Evolutionary conservation across 192 early-diverging fungal species (phyloP), one percentile per base, ranked within the genome.

Genomic region (Gorgonomyces haynaldii): DNA sequence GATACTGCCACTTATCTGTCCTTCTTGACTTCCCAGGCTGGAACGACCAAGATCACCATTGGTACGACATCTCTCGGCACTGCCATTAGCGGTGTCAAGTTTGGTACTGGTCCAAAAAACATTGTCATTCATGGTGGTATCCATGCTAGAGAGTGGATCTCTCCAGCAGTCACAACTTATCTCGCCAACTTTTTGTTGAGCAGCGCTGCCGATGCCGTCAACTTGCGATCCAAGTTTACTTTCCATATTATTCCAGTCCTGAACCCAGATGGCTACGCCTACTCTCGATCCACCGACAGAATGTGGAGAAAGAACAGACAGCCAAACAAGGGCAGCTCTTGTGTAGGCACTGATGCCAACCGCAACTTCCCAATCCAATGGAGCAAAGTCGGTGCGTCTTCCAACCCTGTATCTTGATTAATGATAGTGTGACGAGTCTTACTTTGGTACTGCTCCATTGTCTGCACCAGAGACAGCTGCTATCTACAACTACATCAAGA

Each of bases 81-180:
- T 13, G 38, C 42, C 50, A 64, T 59, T 16, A 30, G 30, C 15
- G 66, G 43, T 0, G 50, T 57, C 35, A 36, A 20, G 17, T 41
- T 68, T 27, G 66, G 66, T 21, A 52, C 31, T 4, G 42, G 42
- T 4, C 25, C 42, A 21, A 13, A 44, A 15, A 20, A 13, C 5
- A 22, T 44, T 44, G 23, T 44, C 16, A 44, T 44, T 15, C 42
- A 44, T 16, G 64, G 64, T 15, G 60, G 54, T 9, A 63, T 68
- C 26, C 70, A 72, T 19, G 67, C 70, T 8, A 57, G 70, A 3
- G 70, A 72, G 57, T 72, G 70, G 70, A 56, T 72, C 37, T 21
- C 52, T 4, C 56, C 63, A 15, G 55, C 65, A 47, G 54, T 52
- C 8, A 57, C 54, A 8, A 54, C 64, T 56, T 72, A 62, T 27